Percentiles rank a stretch among this genome's conserved stretches.
phyloP scores from a whole-genome alignment of 2,329 filamentous ascomycete species.

The Pestalotiopsis sp. region DNA sequence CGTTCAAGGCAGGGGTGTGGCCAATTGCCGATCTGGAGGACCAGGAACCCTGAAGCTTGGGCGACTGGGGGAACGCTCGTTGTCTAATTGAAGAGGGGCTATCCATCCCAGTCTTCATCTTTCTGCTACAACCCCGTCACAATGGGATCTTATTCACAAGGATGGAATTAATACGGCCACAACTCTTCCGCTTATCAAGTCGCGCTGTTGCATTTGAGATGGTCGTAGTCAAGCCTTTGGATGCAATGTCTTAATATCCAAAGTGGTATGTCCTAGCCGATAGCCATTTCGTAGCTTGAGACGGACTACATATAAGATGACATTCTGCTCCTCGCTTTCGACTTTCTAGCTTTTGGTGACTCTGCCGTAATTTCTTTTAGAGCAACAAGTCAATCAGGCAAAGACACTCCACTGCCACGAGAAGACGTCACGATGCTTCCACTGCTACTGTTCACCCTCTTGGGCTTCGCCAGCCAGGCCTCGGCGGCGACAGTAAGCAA shows the following conservation, averaged over 20 bases:
- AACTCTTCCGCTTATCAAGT: slow-evolving; percentile 2
- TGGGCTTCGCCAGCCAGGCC: slow-evolving; percentile 28
- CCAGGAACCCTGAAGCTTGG: background rate
- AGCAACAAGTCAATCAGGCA: background rate
- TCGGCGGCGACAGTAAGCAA: slow-evolving; percentile 23
- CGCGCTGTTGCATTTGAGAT: background rate
- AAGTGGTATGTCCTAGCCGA: background rate
- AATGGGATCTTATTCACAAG: background rate
- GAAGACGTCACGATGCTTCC: slow-evolving; percentile 18
- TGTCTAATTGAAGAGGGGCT: background rate
- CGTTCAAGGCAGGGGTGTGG: background rate
- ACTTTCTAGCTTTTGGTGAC: background rate
- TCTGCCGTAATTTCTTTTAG: background rate
- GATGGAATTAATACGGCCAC: background rate
- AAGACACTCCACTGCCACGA: background rate
- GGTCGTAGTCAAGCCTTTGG: background rate
- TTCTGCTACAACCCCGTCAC: slow-evolving; percentile 2
- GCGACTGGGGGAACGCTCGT: background rate
- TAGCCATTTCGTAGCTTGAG: background rate
- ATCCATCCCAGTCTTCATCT: background rate
- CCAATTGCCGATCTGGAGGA: slow-evolving; percentile 1
- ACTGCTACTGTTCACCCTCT: slow-evolving; percentile 22
- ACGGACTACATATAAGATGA: background rate
- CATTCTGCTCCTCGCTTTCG: background rate
- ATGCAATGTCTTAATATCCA: background rate